phyloP scores from a whole-genome alignment of 352 stramenopile genomes.

The Globisporangium apiculatum region DNA sequence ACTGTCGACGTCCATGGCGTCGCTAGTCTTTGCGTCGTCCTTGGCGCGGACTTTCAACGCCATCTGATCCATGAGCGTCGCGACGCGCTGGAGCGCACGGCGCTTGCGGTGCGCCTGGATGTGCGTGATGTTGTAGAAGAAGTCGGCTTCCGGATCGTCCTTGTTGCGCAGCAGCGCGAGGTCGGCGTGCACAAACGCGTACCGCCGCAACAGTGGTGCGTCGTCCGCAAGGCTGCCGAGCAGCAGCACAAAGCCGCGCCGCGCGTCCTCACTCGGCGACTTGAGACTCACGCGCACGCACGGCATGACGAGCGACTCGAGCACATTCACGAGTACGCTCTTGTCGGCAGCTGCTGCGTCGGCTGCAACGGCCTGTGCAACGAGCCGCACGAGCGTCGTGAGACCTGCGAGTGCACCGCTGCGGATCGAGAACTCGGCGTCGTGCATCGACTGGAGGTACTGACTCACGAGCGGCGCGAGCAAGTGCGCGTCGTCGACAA shows the following conservation, averaged over 20 bases:
- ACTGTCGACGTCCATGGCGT: slow-evolving; percentile 9
- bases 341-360: slow-evolving; percentile 17
- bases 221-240: slow-evolving; percentile 65
- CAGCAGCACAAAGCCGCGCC: slow-evolving; percentile 82
- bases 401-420: slow-evolving; percentile 57
- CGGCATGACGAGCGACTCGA: slow-evolving; percentile 87
- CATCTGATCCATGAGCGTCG: slow-evolving; percentile 82
- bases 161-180: slow-evolving; percentile 62
- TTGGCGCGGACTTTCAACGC: slow-evolving; percentile 22
- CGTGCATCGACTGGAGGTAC: slow-evolving; percentile 79
- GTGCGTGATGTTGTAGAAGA: slow-evolving; percentile 98
- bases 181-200: slow-evolving; percentile 63
- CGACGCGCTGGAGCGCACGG: slow-evolving; percentile 88
- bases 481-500: slow-evolving; percentile 47
- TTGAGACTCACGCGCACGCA: slow-evolving; percentile 80
- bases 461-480: slow-evolving; percentile 76
- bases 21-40: background rate
- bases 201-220: slow-evolving; percentile 19
- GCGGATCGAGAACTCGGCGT: slow-evolving; percentile 78
- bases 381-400: slow-evolving; percentile 42
- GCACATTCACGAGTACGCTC: slow-evolving; percentile 54
- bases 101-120: slow-evolving; percentile 96
- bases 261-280: slow-evolving; percentile 61
- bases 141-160: slow-evolving; percentile 93
- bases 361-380: slow-evolving; percentile 23